Evolutionary conservation across 805 yeast species (phyloP).

Genomic region (Isabelozyma rhagii): DNA sequence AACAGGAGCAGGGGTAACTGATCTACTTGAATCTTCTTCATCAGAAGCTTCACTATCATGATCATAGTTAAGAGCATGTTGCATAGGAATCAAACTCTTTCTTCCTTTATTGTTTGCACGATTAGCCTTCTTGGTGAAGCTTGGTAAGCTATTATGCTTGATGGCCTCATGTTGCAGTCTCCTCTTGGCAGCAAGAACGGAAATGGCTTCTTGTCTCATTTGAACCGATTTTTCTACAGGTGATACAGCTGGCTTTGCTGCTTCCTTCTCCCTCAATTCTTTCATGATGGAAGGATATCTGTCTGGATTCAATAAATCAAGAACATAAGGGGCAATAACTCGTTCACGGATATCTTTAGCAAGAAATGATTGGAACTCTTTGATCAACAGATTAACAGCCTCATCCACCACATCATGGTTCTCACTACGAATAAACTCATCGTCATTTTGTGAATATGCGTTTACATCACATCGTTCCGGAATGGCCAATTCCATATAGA

Average conservation of each 20-base stretch:
- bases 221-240: constrained; percentile 7
- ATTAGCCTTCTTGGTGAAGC: constrained; percentile 30
- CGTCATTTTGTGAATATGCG: constrained; percentile 3
- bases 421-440: not conserved
- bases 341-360: constrained; percentile 73
- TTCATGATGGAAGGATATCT: constrained; percentile 50
- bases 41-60: constrained; percentile 33
- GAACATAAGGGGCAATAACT: constrained; percentile 64
- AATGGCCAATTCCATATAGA: constrained; percentile 58
- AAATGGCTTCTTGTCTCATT: constrained; percentile 23
- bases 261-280: constrained; percentile 30
- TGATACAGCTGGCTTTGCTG: constrained; percentile 7
- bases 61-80: constrained; percentile 50
- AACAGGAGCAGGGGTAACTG: constrained; percentile 21
- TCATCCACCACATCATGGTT: constrained; percentile 47
- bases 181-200: constrained; percentile 20
- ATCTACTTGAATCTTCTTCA: constrained; percentile 34
- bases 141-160: constrained; percentile 22
- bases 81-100: constrained; percentile 45
- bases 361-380: constrained; percentile 62
- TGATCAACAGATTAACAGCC: constrained; percentile 54
- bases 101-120: constrained; percentile 20
- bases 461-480: constrained; percentile 38
- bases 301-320: constrained; percentile 57
- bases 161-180: constrained; percentile 1